Evolutionary conservation across 2,329 filamentous ascomycete species (phyloP).

Genomic region (Calonectria pteridis): DNA sequence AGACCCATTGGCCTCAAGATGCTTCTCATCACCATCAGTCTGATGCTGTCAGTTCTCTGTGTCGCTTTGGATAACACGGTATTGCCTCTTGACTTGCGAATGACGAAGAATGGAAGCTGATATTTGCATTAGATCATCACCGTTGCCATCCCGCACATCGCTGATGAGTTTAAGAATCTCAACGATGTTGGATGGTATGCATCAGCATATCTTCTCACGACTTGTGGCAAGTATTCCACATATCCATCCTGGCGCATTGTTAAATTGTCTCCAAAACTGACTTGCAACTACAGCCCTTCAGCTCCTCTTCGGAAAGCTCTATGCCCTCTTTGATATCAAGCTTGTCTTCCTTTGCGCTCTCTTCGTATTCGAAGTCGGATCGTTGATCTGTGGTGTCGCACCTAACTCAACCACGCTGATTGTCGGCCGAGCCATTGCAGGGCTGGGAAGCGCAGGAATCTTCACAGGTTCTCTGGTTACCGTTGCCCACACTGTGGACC

Average conservation of each 20-base stretch:
- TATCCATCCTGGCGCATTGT: not conserved
- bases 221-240: not conserved
- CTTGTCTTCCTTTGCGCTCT: slow-evolving; percentile 61
- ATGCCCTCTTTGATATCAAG: slow-evolving; percentile 63
- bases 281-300: slow-evolving; percentile 30
- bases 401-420: slow-evolving; percentile 60
- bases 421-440: slow-evolving; percentile 62
- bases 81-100: not conserved
- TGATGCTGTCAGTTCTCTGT: not conserved
- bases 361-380: slow-evolving; percentile 65
- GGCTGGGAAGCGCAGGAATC: slow-evolving; percentile 60
- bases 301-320: slow-evolving; percentile 55
- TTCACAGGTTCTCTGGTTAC: slow-evolving; percentile 61
- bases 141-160: not conserved
- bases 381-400: slow-evolving; percentile 60
- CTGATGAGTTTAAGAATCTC: slow-evolving; percentile 10
- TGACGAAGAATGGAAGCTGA: not conserved
- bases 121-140: not conserved
- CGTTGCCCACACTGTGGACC: slow-evolving; percentile 55
- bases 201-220: slow-evolving; percentile 18
- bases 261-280: not conserved
- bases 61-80: slow-evolving; percentile 6
- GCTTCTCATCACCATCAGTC: not conserved
- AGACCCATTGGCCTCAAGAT: not conserved
- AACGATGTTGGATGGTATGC: slow-evolving; percentile 18